phyloP scores from a whole-genome alignment of 371 early-diverging fungal genomes.

The Mucor plumbeus region DNA sequence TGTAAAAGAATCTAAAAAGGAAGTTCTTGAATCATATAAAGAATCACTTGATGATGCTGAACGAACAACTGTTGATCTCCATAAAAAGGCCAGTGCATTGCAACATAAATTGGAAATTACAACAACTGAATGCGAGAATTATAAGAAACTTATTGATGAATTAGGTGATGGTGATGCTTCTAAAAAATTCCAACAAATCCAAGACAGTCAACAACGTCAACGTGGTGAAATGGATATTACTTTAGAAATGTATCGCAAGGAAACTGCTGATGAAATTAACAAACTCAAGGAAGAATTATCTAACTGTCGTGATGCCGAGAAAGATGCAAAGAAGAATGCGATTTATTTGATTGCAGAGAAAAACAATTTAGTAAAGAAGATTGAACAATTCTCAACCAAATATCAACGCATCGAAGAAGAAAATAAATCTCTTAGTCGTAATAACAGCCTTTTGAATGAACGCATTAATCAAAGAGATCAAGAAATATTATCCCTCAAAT shows the following conservation, averaged over 20 bases:
- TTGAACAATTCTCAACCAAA: background rate
- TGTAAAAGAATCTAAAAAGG: too few species aligned
- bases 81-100: background rate
- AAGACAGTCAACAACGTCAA: conserved; percentile 7
- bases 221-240: conserved; percentile 17
- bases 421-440: background rate
- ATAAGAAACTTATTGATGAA: conserved; percentile 9
- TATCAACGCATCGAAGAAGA: conserved; percentile 5
- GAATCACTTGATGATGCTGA: conserved; percentile 5
- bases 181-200: conserved; percentile 12
- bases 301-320: conserved; percentile 6
- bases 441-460: background rate
- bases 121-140: conserved; percentile 12
- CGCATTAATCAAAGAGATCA: conserved; percentile 4
- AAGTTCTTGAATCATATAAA: background rate
- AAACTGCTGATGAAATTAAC: conserved; percentile 9
- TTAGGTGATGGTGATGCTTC: conserved; percentile 13
- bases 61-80: background rate
- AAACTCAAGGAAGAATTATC: conserved; percentile 14
- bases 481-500: background rate
- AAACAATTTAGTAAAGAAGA: background rate
- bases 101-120: conserved; percentile 1
- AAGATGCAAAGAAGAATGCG: background rate
- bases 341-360: background rate
- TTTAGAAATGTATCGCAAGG: conserved; percentile 8